Evolutionary conservation across 805 yeast species (phyloP).

Genomic region (Ogataea glucozyma): DNA sequence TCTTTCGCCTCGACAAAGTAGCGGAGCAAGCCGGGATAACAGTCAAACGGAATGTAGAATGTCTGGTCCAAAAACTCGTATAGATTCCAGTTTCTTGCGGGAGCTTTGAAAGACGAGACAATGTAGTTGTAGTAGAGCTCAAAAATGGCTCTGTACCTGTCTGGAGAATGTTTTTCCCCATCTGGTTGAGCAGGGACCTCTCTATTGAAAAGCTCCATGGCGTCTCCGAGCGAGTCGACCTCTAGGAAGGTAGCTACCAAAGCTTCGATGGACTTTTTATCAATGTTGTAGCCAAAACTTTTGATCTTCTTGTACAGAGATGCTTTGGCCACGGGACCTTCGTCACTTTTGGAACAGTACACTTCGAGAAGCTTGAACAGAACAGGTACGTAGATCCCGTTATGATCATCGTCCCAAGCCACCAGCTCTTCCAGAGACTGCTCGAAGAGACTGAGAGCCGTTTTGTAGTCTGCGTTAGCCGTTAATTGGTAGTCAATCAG

Average conservation of each 20-base stretch:
- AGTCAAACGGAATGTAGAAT: slow-evolving; percentile 57
- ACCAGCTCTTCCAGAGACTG: slow-evolving; percentile 40
- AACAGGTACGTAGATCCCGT: slow-evolving; percentile 30
- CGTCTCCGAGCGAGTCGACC: slow-evolving; percentile 40
- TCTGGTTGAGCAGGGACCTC: slow-evolving; percentile 35
- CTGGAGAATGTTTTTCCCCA: slow-evolving; percentile 19
- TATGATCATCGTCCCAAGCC: slow-evolving; percentile 43
- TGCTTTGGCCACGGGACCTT: slow-evolving; percentile 22
- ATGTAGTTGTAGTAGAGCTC: slow-evolving; percentile 47
- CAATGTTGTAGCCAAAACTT: slow-evolving; percentile 39
- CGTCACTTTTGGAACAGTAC: slow-evolving; percentile 22
- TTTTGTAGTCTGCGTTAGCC: slow-evolving; percentile 34
- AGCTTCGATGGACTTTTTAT: slow-evolving; percentile 40
- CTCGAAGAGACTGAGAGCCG: slow-evolving; percentile 38
- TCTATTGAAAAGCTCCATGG: slow-evolving; percentile 41
- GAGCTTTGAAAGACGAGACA: slow-evolving; percentile 35
- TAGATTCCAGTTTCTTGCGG: slow-evolving; percentile 57
- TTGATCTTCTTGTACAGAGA: slow-evolving; percentile 44
- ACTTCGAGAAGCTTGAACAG: slow-evolving; percentile 29
- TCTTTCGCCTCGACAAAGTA: slow-evolving; percentile 55
- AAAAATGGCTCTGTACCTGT: slow-evolving; percentile 22
- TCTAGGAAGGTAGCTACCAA: slow-evolving; percentile 39
- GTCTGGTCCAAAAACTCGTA: slow-evolving; percentile 57
- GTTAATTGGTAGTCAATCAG: slow-evolving; percentile 37
- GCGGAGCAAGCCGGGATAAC: slow-evolving; percentile 58